Percentiles rank a stretch among this genome's conserved stretches.
phyloP scores from a whole-genome alignment of 768 basidiomycete species.

The Erythrobasidium yunnanense region DNA sequence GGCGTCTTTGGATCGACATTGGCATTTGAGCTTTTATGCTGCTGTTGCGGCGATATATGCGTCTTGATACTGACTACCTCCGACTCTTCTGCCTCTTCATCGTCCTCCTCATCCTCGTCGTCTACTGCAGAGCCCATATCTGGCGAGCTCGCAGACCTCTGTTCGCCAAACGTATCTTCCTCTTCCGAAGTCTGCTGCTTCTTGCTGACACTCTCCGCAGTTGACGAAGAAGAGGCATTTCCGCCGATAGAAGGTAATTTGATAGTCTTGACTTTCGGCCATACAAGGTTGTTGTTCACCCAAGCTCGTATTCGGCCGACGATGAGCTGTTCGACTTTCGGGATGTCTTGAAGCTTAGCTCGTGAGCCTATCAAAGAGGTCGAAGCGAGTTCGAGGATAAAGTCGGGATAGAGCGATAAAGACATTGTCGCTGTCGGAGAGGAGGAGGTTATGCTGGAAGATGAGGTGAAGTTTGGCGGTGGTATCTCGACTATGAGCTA shows the following conservation, averaged over 20 bases:
- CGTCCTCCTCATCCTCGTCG: slow-evolving; percentile 10
- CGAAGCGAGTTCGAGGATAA: slow-evolving; percentile 72
- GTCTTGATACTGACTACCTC: not conserved
- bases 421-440: slow-evolving; percentile 52
- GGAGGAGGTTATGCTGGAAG: slow-evolving; percentile 50
- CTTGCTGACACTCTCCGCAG: not conserved
- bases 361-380: slow-evolving; percentile 88
- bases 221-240: not conserved
- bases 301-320: slow-evolving; percentile 66
- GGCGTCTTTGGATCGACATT: not conserved
- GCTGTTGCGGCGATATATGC: not conserved
- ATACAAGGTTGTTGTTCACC: slow-evolving; percentile 46
- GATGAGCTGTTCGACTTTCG: slow-evolving; percentile 91
- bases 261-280: slow-evolving; percentile 43
- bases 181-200: not conserved
- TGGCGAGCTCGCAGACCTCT: not conserved
- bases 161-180: not conserved
- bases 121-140: not conserved
- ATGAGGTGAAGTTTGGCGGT: slow-evolving; percentile 40
- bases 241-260: slow-evolving; percentile 9
- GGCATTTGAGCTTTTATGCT: not conserved
- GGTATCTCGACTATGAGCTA: slow-evolving; percentile 26
- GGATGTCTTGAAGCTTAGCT: slow-evolving; percentile 94
- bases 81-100: not conserved
- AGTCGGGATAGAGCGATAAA: slow-evolving; percentile 74